Evolutionary conservation across 2,329 filamentous ascomycete species (phyloP).

Genomic region (Pseudogymnoascus pannorum): DNA sequence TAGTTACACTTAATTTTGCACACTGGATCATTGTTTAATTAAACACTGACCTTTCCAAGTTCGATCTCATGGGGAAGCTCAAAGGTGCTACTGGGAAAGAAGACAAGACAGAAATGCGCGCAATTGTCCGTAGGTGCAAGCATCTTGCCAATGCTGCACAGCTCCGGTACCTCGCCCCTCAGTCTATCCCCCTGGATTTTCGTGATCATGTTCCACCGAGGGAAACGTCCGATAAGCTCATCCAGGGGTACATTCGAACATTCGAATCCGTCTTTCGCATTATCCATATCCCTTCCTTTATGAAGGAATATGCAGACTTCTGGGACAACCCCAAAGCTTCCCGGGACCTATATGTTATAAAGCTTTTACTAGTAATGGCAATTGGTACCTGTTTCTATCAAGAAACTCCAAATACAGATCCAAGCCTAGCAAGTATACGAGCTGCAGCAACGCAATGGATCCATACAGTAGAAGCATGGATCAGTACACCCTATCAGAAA

Average conservation of each 20-base stretch:
- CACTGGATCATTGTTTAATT: background rate
- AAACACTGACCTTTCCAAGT: background rate
- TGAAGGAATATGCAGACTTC: constrained; percentile 34
- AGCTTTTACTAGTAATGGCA: constrained; percentile 9
- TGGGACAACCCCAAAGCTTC: constrained; percentile 26
- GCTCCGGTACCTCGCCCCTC: background rate
- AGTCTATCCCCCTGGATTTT: constrained; percentile 5
- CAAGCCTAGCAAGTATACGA: constrained; percentile 28
- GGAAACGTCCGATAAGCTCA: background rate
- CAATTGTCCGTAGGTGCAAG: background rate
- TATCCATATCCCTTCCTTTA: constrained; percentile 37
- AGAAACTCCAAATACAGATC: constrained; percentile 2
- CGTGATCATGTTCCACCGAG: background rate
- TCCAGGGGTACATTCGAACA: constrained; percentile 32
- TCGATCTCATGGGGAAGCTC: background rate
- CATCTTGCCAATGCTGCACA: background rate
- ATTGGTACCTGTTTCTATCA: constrained; percentile 6
- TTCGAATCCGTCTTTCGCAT: constrained; percentile 37
- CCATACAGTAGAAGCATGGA: constrained; percentile 45
- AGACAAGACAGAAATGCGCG: background rate
- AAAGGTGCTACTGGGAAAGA: background rate
- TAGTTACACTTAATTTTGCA: background rate
- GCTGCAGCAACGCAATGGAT: constrained; percentile 42
- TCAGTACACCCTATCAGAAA: constrained; percentile 40
- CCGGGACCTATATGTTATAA: background rate